Percentiles rank a stretch among this genome's conserved stretches.
These are phyloP conservation scores for Aspergillus affinis DNA, from an alignment of 495 filamentous ascomycete species.

Conservation along the genomic window DNA sequence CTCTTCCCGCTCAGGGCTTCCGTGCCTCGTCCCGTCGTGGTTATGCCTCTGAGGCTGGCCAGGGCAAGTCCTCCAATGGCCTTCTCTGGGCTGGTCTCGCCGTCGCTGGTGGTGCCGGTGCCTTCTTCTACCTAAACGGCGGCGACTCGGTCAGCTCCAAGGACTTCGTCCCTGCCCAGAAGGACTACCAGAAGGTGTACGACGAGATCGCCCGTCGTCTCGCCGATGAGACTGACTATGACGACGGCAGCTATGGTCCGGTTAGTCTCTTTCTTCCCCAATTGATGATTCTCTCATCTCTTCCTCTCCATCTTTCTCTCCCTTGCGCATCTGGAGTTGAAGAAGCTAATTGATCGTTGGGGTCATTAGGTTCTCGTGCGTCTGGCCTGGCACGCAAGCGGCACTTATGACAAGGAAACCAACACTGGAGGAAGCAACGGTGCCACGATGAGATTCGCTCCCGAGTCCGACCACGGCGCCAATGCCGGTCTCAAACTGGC, in stretches of 20 bases:
- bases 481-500: slow-evolving; percentile 88
- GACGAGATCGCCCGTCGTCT: slow-evolving; percentile 76
- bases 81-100: slow-evolving; percentile 57
- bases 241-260: slow-evolving; percentile 94
- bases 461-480: slow-evolving; percentile 89
- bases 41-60: slow-evolving; percentile 68
- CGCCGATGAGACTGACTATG: slow-evolving; percentile 90
- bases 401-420: slow-evolving; percentile 87
- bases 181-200: slow-evolving; percentile 96
- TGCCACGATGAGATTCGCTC: slow-evolving; percentile 95
- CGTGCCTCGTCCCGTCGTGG: slow-evolving; percentile 66
- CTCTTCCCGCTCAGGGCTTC: slow-evolving; percentile 60
- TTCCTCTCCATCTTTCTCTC: neutral
- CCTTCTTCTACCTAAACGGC: slow-evolving; percentile 67
- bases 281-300: neutral
- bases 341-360: slow-evolving; percentile 12
- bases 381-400: slow-evolving; percentile 84
- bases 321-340: neutral
- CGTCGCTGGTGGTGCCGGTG: slow-evolving; percentile 63
- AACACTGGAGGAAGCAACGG: slow-evolving; percentile 93
- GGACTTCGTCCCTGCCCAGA: slow-evolving; percentile 68
- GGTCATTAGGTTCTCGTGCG: slow-evolving; percentile 62
- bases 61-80: slow-evolving; percentile 51
- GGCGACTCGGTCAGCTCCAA: slow-evolving; percentile 40
- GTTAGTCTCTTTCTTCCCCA: slow-evolving; percentile 42